Percentiles rank a stretch among this genome's conserved stretches.
phyloP scores from a whole-genome alignment of 1,284 basidiomycete species.

The Malassezia globosa region DNA sequence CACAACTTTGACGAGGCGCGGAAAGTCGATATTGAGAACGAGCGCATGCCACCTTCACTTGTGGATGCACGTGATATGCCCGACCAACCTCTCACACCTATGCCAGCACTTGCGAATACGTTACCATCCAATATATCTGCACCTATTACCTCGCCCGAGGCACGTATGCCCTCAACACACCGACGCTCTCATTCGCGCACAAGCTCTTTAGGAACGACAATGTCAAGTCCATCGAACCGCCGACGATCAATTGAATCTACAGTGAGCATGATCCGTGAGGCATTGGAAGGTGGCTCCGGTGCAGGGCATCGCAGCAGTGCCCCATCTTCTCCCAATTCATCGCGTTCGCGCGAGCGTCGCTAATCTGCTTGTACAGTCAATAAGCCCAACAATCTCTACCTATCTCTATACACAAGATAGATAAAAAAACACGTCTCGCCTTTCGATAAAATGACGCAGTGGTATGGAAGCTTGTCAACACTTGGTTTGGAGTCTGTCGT shows the following conservation, averaged over 20 bases:
- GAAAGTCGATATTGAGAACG: conserved; percentile 97
- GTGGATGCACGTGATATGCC: conserved; percentile 57
- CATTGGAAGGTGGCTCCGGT: conserved; percentile 21
- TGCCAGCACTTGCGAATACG: conserved; percentile 22
- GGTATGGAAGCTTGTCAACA: no score
- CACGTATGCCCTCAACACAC: conserved; percentile 12
- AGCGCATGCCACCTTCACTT: conserved; percentile 64
- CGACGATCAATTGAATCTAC: conserved; percentile 88
- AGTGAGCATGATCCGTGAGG: conserved; percentile 73
- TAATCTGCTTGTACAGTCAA: neutral
- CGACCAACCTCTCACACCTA: conserved; percentile 54
- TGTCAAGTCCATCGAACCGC: conserved; percentile 85
- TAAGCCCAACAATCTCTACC: neutral
- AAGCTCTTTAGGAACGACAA: conserved; percentile 85
- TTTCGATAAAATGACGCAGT: no score
- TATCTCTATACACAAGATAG: neutral
- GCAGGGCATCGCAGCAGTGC: neutral
- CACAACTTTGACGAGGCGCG: conserved; percentile 89
- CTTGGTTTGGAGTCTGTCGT: no score
- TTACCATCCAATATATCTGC: neutral
- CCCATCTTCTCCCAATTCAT: neutral
- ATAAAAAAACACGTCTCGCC: no score
- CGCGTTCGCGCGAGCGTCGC: neutral
- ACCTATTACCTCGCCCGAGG: neutral
- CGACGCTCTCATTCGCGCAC: conserved; percentile 70